Base-by-base conservation (phyloP, 2,329 filamentous ascomycete species). In the Penicillium sp. region DNA sequence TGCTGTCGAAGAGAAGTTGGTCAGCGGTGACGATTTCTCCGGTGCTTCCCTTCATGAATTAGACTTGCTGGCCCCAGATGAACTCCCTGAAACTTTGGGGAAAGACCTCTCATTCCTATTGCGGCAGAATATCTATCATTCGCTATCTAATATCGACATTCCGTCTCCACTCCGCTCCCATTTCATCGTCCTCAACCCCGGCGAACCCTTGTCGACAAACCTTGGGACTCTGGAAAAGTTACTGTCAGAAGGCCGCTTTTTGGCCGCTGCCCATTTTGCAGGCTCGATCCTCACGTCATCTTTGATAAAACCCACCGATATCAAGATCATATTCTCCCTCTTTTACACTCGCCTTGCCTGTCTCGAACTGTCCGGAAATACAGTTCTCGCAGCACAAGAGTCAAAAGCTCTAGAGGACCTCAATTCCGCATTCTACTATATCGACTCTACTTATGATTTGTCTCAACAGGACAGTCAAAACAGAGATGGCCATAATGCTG, bases 41-140 rank as follows among this genome's bases (percentile, higher is more conserved):
- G 64, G 67, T 36, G 64, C 62, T 56, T 68, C 69, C 21, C 71
- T 70, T 42, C 67, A 60, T 33, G 66, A 66, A 53, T 66, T 76
- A 52, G 71, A 77, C 48, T 67, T 70, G 21, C 58, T 74, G 24
- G 63, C 65, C 52, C 57, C 69, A 63, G 63, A 66, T 51, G 64
- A 71, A 16, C 59, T 73, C 46, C 55, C 71, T 40, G 71, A 77
- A 52, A 65, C 74, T 10, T 71, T 79, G n/a, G 72, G 78, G 31
- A 89, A 90, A 66, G 88, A 96, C 76, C 89, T 96, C 62, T 85
- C 87, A 16, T 93, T 89, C 71, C 85, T 97, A 42, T 83, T 94
- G 10, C 85, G 87, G 18, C 87, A 90, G 3, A 85, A 91, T 60
- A 88, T 92, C 52, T 97, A 93, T 77, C 92, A 96, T 69, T 86